Base-by-base conservation (phyloP, 306 rosid genomes). In the Begonia masoniana region DNA sequence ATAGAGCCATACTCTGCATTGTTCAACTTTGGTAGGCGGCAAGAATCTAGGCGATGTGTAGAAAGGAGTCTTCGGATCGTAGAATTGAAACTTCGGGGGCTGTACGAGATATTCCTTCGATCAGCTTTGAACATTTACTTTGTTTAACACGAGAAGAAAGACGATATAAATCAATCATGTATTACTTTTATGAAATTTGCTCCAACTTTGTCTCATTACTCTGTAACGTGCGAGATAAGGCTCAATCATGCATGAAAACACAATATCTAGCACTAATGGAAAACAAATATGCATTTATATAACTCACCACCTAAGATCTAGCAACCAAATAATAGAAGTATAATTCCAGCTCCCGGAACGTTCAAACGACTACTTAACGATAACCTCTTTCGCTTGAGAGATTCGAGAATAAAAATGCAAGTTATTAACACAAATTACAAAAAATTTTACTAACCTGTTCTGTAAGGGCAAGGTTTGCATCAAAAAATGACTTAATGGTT, bases 31-130 rank as follows among this genome's bases (percentile, higher is more conserved):
- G 14, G 96, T 77, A 14, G 99, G 96, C 4, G 99, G 99, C 43
- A 91, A 77, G 77, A 86, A 86, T 77, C 99, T 77, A 49, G 96
- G 96, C 52, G 96, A 91, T 36, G 99, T 91, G 80, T 64, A 86
- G 76, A 91, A 91, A 63, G 99, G 99, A 41, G 99, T 91, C 78
- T 83, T 83, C 41, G 96, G 94, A 62, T 91, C 87, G 74, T 81
- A 77, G 80, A 91, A 86, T 51, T 81, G 78, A 76, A 91, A 91
- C 61, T 81, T 83, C 7, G 96, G 92, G 47, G 78, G 72, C 99
- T 91, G 84, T 68, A 68, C 7, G 50, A 49, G 66, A 62, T 57
- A 48, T 41, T 53, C 12, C 2, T 17, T 43, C n/a, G 5, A 31
- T 31, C 39, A 31, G 7, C 39, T 31, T 31, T 7, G 39, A 31